Evolutionary conservation across 768 basidiomycete species (phyloP).

Genomic region (Porpolomopsis calyptriformis): DNA sequence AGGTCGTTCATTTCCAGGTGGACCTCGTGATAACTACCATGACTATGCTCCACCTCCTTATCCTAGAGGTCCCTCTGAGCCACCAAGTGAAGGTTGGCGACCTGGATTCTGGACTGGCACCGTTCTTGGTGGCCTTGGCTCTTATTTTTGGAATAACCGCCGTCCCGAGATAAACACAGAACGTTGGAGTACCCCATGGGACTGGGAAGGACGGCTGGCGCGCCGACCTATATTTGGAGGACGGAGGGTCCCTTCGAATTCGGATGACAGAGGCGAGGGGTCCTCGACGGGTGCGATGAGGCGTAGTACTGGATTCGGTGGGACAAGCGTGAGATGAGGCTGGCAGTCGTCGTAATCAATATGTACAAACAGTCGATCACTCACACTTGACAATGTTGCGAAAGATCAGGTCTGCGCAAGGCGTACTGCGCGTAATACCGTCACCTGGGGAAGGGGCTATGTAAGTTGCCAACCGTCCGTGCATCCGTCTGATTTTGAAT

Average conservation of each 20-base stretch:
- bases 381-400: constrained; percentile 31
- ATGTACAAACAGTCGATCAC: neutral
- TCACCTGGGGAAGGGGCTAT: constrained; percentile 41
- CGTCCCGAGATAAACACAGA: constrained; percentile 17
- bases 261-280: constrained; percentile 56
- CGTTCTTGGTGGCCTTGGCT: constrained; percentile 58
- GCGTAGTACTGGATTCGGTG: constrained; percentile 70
- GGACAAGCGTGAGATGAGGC: constrained; percentile 56
- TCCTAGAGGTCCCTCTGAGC: constrained; percentile 26
- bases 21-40: constrained; percentile 26
- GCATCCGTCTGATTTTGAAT: constrained; percentile 8
- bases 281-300: constrained; percentile 65
- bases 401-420: constrained; percentile 41
- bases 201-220: constrained; percentile 44
- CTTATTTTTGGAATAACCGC: constrained; percentile 39
- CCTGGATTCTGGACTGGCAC: constrained; percentile 73
- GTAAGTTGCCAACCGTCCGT: constrained; percentile 28
- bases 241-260: constrained; percentile 17
- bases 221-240: constrained; percentile 21
- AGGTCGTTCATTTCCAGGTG: constrained; percentile 40
- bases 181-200: constrained; percentile 29
- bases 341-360: neutral
- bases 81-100: constrained; percentile 17
- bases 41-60: constrained; percentile 48
- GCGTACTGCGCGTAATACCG: constrained; percentile 40